Evolutionary conservation across 176 grass and related monocot genomes (phyloP).

Genomic region (Eragrostis nindensis): DNA sequence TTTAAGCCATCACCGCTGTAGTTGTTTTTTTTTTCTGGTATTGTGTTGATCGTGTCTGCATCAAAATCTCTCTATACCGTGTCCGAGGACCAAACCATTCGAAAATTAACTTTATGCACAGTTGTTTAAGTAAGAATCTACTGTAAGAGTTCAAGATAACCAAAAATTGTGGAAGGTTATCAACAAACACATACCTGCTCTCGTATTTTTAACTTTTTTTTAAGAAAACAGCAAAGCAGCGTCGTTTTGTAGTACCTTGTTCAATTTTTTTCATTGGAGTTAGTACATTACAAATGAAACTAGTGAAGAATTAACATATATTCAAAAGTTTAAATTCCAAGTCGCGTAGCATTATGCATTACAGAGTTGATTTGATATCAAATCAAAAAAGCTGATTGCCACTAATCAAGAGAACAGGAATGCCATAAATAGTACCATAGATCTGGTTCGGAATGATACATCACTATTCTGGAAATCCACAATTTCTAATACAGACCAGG

Average conservation of each 20-base stretch:
- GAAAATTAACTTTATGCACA: too few species aligned
- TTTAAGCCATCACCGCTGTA: too few species aligned
- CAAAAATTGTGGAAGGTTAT: too few species aligned
- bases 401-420: not conserved
- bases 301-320: not conserved
- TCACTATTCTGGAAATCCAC: not conserved
- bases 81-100: too few species aligned
- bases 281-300: not conserved
- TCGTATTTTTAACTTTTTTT: too few species aligned
- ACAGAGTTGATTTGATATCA: not conserved
- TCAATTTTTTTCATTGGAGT: not conserved
- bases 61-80: too few species aligned
- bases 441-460: not conserved
- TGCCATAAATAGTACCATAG: too few species aligned
- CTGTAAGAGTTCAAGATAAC: too few species aligned
- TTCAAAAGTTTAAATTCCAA: not conserved
- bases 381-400: not conserved
- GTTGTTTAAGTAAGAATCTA: too few species aligned
- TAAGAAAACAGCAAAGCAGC: not conserved
- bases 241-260: not conserved
- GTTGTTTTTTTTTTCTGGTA: too few species aligned
- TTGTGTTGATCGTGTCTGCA: too few species aligned
- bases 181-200: too few species aligned
- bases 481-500: not conserved
- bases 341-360: not conserved